Evolutionary conservation across 331 rosid genomes (phyloP), one percentile per base, ranked within the genome.

Genomic region (Malus hybrid): DNA sequence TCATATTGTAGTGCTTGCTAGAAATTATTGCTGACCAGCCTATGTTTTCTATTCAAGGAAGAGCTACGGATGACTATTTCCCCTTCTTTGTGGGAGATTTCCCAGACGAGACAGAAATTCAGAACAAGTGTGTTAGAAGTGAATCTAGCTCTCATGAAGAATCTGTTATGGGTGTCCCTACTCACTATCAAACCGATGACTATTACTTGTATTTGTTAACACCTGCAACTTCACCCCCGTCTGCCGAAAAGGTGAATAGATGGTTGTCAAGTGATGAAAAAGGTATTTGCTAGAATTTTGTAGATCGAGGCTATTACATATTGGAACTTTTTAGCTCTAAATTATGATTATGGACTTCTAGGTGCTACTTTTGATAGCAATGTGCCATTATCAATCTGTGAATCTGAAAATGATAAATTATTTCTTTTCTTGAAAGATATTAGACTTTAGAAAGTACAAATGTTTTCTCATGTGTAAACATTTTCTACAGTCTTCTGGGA

Each of bases 131-230:
- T 83, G 76, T 69, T 66, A 50, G 70, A 63, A 69, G 78, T 67
- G 79, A 79, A 32, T 78, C 56, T 70, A 18, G 33, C 66, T 80
- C 86, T 79, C 75, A 71, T 70, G 87, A 88, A 76, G 83, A 81
- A 66, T 57, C 61, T 72, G 75, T 60, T 44, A 27, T 80, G 68
- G 87, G 88, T 44, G 80, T 88, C 76, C 78, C 94, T 19, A 73
- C 85, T 75, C 89, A 84, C 89, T 91, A 80, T 85, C 90, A 83
- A 86, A 90, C 90, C 74, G 97, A 91, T 85, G 98, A 96, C 74
- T 87, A 93, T 71, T 71, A 20, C 84, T 78, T 88, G 52, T 90
- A 86, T 82, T 67, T 91, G 67, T 78, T 93, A 74, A 88, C 93
- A 52, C 91, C 97, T 54, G 84, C 82, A 68, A 73, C 81, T 73